Percentiles rank a stretch among this genome's conserved stretches.
These are phyloP conservation scores for Coffea eugenioides DNA, from an alignment of 257 asterid species.

Conservation along the genomic window DNA sequence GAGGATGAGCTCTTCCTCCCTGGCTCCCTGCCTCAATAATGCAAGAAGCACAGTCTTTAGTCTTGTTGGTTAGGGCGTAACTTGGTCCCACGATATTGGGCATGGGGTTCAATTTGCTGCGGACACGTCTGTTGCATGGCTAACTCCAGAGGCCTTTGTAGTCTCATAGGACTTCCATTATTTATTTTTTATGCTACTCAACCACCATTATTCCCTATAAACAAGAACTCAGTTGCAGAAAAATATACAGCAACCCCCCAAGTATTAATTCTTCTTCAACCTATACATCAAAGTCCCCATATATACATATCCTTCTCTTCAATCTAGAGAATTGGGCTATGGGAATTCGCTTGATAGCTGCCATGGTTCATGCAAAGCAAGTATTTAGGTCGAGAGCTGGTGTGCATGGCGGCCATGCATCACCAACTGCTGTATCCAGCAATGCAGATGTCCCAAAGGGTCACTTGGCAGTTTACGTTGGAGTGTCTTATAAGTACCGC, in stretches of 20 bases:
- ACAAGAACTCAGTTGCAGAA: background rate
- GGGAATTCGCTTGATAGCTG: background rate
- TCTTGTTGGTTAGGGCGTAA: background rate
- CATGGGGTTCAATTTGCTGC: background rate
- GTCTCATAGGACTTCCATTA: no score
- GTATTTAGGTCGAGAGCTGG: background rate
- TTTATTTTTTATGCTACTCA: no score
- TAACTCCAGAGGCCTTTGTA: no score
- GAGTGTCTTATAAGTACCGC: conserved; percentile 39
- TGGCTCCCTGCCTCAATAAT: conserved; percentile 1
- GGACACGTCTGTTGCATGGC: no score
- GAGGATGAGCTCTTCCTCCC: background rate
- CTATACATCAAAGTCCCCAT: background rate
- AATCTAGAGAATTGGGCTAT: background rate
- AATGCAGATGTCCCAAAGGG: conserved; percentile 49
- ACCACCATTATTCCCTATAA: background rate
- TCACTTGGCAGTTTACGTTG: conserved; percentile 56
- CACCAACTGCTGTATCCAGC: background rate
- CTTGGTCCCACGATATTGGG: conserved; percentile 10
- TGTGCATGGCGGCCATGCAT: background rate
- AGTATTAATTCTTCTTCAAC: no score
- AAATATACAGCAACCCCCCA: background rate
- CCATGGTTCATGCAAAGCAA: conserved; percentile 11
- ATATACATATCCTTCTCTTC: background rate
- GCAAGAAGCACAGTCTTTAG: background rate